phyloP scores from a whole-genome alignment of 164 flowering plant species.

The Saururus chinensis region DNA sequence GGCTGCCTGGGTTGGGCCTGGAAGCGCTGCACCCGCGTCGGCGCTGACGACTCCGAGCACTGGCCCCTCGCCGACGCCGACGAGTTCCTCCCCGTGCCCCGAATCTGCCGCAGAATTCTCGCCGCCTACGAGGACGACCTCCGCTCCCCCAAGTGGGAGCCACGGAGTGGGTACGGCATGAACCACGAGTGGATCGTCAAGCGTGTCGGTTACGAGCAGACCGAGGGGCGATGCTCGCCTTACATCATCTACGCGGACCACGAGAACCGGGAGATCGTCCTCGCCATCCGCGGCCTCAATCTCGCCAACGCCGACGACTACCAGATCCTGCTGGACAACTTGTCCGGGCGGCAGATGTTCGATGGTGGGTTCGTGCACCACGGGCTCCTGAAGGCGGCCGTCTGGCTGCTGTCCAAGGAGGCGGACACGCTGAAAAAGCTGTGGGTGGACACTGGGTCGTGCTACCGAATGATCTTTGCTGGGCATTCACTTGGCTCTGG shows the following conservation, averaged over 20 bases:
- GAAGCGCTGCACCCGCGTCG: slow-evolving; percentile 74
- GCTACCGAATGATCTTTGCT: slow-evolving; percentile 48
- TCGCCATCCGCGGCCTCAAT: slow-evolving; percentile 77
- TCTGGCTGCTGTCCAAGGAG: slow-evolving; percentile 59
- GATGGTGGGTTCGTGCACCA: slow-evolving; percentile 86
- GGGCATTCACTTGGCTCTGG: slow-evolving; percentile 92
- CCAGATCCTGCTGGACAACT: slow-evolving; percentile 52
- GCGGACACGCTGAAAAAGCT: slow-evolving; percentile 37
- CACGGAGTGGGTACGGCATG: slow-evolving; percentile 43
- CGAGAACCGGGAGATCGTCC: slow-evolving; percentile 43
- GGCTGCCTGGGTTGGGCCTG: slow-evolving; percentile 77
- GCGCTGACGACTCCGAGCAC: slow-evolving; percentile 57
- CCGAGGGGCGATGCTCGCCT: slow-evolving; percentile 61
- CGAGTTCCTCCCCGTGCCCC: slow-evolving; percentile 71
- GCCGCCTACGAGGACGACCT: slow-evolving; percentile 80
- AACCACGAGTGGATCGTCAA: slow-evolving; percentile 62
- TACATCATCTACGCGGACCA: slow-evolving; percentile 81
- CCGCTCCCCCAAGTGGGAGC: slow-evolving; percentile 35
- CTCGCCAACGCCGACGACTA: slow-evolving; percentile 64
- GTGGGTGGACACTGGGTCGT: slow-evolving; percentile 41
- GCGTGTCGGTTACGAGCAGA: slow-evolving; percentile 59
- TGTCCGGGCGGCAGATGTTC: slow-evolving; percentile 62
- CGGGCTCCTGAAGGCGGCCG: slow-evolving; percentile 70
- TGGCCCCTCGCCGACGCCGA: slow-evolving; percentile 63
- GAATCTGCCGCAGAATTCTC: slow-evolving; percentile 60